These are phyloP conservation scores for Endogone sp. DNA, from an alignment of 192 early-diverging fungal species.

Conservation along the genomic window DNA sequence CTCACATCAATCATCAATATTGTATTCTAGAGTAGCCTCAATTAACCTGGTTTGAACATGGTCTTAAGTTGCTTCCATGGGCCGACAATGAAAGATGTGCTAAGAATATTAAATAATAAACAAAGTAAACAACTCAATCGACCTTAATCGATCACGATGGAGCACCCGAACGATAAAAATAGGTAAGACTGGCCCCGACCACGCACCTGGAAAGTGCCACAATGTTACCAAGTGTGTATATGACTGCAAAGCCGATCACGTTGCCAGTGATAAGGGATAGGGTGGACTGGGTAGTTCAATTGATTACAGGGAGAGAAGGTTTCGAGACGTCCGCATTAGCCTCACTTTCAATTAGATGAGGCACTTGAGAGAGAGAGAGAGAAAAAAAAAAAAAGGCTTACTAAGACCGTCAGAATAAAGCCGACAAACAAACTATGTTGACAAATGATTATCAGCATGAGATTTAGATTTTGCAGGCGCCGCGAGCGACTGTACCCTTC, in stretches of 20 bases:
- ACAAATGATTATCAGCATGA: too few relatives aligned
- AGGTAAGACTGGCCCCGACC: too few relatives aligned
- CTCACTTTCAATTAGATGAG: too few relatives aligned
- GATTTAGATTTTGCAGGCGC: too few relatives aligned
- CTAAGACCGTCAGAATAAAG: slow-evolving; percentile 74
- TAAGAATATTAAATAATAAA: slow-evolving; percentile 8
- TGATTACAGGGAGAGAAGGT: not conserved
- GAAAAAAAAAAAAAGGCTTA: slow-evolving; percentile 19
- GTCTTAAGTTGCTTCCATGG: slow-evolving; percentile 85
- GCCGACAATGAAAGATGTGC: slow-evolving; percentile 88
- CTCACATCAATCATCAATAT: not conserved
- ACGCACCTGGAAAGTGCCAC: slow-evolving; percentile 67
- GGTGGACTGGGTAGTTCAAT: slow-evolving; percentile 45
- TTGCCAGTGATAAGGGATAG: slow-evolving; percentile 49
- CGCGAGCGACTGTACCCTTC: not conserved
- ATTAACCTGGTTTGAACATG: slow-evolving; percentile 61
- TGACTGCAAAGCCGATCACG: slow-evolving; percentile 76
- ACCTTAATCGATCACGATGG: too few relatives aligned
- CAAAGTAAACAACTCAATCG: too few relatives aligned
- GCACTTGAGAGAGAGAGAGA: not conserved
- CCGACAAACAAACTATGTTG: slow-evolving; percentile 77
- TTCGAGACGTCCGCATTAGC: too few relatives aligned
- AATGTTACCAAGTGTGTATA: slow-evolving; percentile 90
- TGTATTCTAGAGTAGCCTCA: not conserved
- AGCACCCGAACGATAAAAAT: too few relatives aligned